Evolutionary conservation across 1,139 yeast species (phyloP).

Genomic region (Blastobotrys malaysiensis): DNA sequence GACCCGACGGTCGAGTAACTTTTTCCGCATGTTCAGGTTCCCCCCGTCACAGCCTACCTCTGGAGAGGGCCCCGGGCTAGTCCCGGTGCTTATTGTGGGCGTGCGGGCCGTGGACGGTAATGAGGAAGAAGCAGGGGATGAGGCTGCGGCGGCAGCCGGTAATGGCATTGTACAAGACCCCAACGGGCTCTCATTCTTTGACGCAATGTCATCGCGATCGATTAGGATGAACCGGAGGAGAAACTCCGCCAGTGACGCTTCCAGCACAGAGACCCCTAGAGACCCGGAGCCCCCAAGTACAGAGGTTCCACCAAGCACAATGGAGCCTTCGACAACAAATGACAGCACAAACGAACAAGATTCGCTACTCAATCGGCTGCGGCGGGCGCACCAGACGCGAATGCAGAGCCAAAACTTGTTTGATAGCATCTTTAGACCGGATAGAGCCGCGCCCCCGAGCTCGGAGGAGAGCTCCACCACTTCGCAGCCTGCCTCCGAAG

Average conservation of each 20-base stretch:
- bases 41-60: constrained; percentile 26
- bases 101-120: constrained; percentile 40
- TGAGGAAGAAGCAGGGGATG: constrained; percentile 17
- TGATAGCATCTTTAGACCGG: neutral
- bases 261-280: neutral
- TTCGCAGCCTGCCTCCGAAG: neutral
- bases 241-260: neutral
- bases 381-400: neutral
- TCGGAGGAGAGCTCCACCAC: neutral
- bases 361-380: neutral
- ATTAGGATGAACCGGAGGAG: constrained; percentile 10
- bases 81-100: constrained; percentile 55
- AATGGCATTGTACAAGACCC: constrained; percentile 2
- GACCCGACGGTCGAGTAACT: constrained; percentile 29
- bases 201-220: constrained; percentile 19
- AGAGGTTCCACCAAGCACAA: neutral
- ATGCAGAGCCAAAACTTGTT: neutral
- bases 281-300: no score
- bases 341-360: constrained; percentile 5
- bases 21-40: constrained; percentile 53
- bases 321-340: constrained; percentile 4
- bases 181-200: constrained; percentile 18
- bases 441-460: neutral
- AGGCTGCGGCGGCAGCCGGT: constrained; percentile 4
- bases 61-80: constrained; percentile 29